Percentiles rank a stretch among this genome's conserved stretches.
Evolutionary conservation across 345 rosid species (phyloP).

Genomic region (Combretum micranthum): DNA sequence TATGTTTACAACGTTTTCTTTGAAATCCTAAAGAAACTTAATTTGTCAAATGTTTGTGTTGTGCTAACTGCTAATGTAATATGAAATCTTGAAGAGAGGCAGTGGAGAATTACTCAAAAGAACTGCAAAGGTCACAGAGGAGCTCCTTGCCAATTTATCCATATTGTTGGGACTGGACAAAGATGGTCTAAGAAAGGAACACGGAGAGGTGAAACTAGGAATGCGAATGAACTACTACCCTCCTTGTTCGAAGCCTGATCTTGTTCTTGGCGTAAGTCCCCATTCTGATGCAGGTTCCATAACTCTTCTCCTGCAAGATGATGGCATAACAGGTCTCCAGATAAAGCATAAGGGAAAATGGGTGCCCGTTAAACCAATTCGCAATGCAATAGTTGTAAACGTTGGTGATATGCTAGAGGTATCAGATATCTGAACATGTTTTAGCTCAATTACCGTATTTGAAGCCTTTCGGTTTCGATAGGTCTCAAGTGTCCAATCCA

Average conservation of each 20-base stretch:
- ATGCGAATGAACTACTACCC: constrained; percentile 27
- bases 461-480: too few species aligned
- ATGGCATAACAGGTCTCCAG: constrained; percentile 24
- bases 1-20: too few species aligned
- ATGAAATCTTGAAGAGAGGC: constrained; percentile 2
- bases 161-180: constrained; percentile 14
- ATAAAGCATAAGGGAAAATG: constrained; percentile 12
- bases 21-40: too few species aligned
- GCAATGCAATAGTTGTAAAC: constrained; percentile 20
- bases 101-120: constrained; percentile 13
- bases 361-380: constrained; percentile 26
- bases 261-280: constrained; percentile 15
- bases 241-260: constrained; percentile 18
- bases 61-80: too few species aligned
- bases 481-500: too few species aligned
- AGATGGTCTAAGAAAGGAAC: constrained; percentile 7
- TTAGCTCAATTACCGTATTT: too few species aligned
- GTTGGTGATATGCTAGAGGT: constrained; percentile 12
- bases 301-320: constrained; percentile 22
- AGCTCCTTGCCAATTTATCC: constrained; percentile 10
- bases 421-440: too few species aligned
- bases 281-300: constrained; percentile 18
- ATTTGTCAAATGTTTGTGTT: too few species aligned
- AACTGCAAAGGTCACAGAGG: background rate
- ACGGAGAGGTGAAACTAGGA: constrained; percentile 14